A percentile compares a stretch with the other conserved stretches of the same genome.
Evolutionary conservation across 192 early-diverging fungal genomes (phyloP).

Genomic region (Rhizoclosmatium globosum): DNA sequence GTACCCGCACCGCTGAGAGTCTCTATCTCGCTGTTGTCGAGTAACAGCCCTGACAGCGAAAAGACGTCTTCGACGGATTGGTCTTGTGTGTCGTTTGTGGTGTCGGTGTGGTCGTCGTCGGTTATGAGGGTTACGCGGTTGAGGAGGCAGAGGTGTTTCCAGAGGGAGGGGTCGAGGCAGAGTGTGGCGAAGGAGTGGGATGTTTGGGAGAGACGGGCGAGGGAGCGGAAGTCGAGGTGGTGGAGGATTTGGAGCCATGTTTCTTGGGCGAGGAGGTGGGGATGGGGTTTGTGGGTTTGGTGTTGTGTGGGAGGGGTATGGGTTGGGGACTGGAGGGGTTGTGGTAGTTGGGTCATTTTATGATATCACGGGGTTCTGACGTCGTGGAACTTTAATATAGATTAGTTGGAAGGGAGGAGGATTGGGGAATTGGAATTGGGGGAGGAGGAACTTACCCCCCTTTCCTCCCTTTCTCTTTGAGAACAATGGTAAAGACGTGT

Average conservation of each 20-base stretch:
- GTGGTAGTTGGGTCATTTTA: neutral
- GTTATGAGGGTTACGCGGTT: conserved; percentile 15
- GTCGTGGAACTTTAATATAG: neutral
- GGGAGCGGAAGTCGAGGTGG: conserved; percentile 15
- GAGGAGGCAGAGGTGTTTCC: conserved; percentile 16
- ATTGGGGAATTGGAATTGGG: neutral
- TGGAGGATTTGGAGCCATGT: conserved; percentile 10
- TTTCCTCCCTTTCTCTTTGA: neutral
- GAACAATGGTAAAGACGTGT: neutral
- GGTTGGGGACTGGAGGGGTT: neutral
- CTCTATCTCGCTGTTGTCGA: neutral
- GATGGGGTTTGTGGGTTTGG: neutral
- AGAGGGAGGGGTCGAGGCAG: conserved; percentile 14
- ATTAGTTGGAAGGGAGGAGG: neutral
- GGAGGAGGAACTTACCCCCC: neutral
- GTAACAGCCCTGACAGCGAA: too few species aligned
- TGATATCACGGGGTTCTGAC: neutral
- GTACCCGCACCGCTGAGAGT: neutral
- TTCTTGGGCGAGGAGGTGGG: conserved; percentile 6
- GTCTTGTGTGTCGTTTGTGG: too few species aligned
- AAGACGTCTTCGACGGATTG: too few species aligned
- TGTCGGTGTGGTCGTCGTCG: neutral
- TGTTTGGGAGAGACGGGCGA: neutral
- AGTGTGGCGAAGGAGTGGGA: neutral
- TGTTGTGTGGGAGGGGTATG: neutral